Evolutionary conservation across 2,329 filamentous ascomycete genomes (phyloP), one percentile per base, ranked within the genome.

Genomic region (Nigrograna mackinnonii): DNA sequence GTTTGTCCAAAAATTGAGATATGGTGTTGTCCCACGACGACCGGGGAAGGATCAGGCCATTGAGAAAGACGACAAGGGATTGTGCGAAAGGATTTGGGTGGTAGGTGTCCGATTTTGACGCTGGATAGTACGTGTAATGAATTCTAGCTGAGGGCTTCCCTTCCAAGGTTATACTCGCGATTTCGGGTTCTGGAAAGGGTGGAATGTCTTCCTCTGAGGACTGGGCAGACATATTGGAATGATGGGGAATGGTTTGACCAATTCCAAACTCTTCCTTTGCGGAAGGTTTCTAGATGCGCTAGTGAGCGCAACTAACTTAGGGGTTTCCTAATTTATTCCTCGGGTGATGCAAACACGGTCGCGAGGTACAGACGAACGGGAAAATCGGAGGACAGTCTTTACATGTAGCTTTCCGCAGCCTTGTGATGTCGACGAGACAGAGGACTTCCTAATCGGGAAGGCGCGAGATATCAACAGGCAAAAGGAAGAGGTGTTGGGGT

Each of bases 41-140:
- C 45, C 71, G 64, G 1, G 72, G 67, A 1, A 70, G 54, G 44
- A 72, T 64, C 4, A 75, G 57, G 16, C 72, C 73, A 39, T 75
- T 76, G 14, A 76, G 47, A 41, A 72, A 76, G 26, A 76, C 66
- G 17, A 75, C 54, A 4, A 75, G 57, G 3, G 61, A 64, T 40
- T 60, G 57, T 17, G 60, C 52, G 44, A 69, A 67, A 3, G 63
- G 62, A 24, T 67, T 67, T 22, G 52, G 54, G 21, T 55, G 52
- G 24, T 44, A 40, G 9, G 54, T 39, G 21, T 42, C 52, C 12
- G 58, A 53, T 32, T 47, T 45, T 21, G 62, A 66, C 32, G 60
- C 52, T 18, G 59, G 52, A 31, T 62, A 67, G 44, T 64, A 67
- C 11, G 64, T 67, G 46, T 66, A 67, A 37, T 56, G 54, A n/a